phyloP scores from a whole-genome alignment of 2,329 filamentous ascomycete genomes.

The Epichloe scottii region DNA sequence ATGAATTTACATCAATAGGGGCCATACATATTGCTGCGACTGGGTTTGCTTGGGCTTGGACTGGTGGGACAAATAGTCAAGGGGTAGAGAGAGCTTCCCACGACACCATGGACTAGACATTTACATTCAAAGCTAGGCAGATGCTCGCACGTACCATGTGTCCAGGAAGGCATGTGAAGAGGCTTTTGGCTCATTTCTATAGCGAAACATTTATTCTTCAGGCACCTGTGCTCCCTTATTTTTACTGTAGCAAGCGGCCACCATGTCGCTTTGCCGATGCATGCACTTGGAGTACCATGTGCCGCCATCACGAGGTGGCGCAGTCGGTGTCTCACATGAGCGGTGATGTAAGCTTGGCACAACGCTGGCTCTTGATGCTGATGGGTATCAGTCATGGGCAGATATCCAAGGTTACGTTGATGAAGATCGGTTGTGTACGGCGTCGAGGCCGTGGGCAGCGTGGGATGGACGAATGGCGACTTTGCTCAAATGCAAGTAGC shows the following conservation, averaged over 20 bases:
- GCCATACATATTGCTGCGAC: no score
- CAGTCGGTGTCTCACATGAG: conserved; percentile 2
- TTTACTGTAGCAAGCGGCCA: not conserved
- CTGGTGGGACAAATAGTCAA: no score
- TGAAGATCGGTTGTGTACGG: not conserved
- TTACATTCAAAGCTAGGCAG: no score
- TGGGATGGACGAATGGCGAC: not conserved
- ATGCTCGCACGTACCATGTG: no score
- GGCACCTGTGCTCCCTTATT: no score
- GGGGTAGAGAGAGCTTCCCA: no score
- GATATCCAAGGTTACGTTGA: not conserved
- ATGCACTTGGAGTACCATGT: not conserved
- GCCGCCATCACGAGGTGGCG: conserved; percentile 1
- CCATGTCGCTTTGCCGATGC: not conserved
- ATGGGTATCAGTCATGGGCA: not conserved
- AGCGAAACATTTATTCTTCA: no score
- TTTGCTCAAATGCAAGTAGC: no score
- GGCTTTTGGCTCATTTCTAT: not conserved
- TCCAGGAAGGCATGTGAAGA: not conserved
- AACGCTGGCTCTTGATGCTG: not conserved
- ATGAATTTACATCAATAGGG: no score
- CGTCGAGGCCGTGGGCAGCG: no score
- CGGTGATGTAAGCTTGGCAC: not conserved
- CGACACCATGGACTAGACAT: no score
- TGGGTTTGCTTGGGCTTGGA: no score